Evolutionary conservation across 148 eudicot genomes (phyloP), one percentile per base, ranked within the genome.

Genomic region (Amaranthus hypochondriacus): DNA sequence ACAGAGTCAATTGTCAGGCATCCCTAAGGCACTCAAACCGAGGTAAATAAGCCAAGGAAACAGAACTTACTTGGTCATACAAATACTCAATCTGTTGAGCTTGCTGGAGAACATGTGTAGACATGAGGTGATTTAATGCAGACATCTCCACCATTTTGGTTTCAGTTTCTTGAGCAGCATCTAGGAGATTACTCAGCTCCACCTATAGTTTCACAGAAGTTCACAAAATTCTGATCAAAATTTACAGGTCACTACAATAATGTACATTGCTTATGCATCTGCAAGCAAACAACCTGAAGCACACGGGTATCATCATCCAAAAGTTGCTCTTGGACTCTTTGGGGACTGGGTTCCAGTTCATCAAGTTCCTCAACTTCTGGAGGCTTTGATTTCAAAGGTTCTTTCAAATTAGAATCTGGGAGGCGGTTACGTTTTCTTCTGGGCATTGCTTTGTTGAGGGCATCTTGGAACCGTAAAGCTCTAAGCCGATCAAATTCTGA

Each of bases 111-210:
- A 95, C 97, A 80, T 95, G 96, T 47, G 97, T 90, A 46, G 99
- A 92, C 92, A 95, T 92, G 61, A 95, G 94, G 77, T 95, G 99
- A 85, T 92, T 92, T 72, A 95, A 77, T 28, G 96, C 97, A 77
- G 99, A 95, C 94, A 95, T 89, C 79, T 95, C 99, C 67, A 95
- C 90, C 97, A 92, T 90, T 83, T 87, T 95, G 61, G 96, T 90
- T 79, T 92, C 97, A 57, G 99, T 92, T 78, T 90, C 85, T 80
- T 92, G 94, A 79, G 76, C 97, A 66, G 94, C 96, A 79, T 95
- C 99, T 70, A 95, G 80, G 74, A 92, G 86, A 81, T 83, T 76
- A 63, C 85, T 81, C 76, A 95, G 81, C 83, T 95, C 97, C 70
- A 87, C 90, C 97, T 94, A 84, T 72, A 79, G 18, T 64, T 14